phyloP scores from a whole-genome alignment of 2,329 filamentous ascomycete genomes.

The Scleromitrula shiraiana region DNA sequence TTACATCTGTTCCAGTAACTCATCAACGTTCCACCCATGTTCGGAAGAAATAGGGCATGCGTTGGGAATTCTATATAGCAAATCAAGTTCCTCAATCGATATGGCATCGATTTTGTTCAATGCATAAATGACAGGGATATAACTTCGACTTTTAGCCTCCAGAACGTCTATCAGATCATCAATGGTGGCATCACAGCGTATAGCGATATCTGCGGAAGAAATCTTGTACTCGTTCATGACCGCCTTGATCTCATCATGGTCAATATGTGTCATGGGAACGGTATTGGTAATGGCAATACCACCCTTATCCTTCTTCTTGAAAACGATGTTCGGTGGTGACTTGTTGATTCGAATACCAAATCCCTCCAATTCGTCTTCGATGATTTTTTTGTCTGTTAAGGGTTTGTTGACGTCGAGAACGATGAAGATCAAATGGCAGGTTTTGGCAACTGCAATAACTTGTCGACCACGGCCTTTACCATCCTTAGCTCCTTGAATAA shows the following conservation, averaged over 20 bases:
- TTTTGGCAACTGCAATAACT: conserved; percentile 98
- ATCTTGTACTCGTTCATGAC: conserved; percentile 98
- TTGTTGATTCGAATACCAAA: conserved; percentile 99
- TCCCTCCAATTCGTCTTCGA: conserved; percentile 90
- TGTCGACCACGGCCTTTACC: conserved; percentile 95
- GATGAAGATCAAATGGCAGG: conserved; percentile 97
- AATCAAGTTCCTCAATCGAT: conserved; percentile 92
- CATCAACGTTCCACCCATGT: conserved; percentile 96
- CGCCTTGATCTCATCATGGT: conserved; percentile 93
- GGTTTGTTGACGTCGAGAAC: conserved; percentile 98
- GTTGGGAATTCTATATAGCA: conserved; percentile 94
- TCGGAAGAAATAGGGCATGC: conserved; percentile 96
- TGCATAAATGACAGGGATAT: conserved; percentile 98
- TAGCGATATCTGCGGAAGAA: conserved; percentile 92
- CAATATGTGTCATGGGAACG: conserved; percentile 83
- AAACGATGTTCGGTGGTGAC: conserved; percentile 93
- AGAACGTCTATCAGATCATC: conserved; percentile 95
- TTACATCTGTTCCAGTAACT: conserved; percentile 88
- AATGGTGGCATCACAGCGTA: conserved; percentile 93
- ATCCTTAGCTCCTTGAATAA: conserved; percentile 97
- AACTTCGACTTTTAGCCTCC: conserved; percentile 88
- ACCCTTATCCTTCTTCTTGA: conserved; percentile 99
- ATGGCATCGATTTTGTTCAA: conserved; percentile 99
- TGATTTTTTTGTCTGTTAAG: conserved; percentile 90
- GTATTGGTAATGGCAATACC: conserved; percentile 95